Evolutionary conservation across 805 yeast species (phyloP).

Genomic region (Yamadazyma akitaensis): DNA sequence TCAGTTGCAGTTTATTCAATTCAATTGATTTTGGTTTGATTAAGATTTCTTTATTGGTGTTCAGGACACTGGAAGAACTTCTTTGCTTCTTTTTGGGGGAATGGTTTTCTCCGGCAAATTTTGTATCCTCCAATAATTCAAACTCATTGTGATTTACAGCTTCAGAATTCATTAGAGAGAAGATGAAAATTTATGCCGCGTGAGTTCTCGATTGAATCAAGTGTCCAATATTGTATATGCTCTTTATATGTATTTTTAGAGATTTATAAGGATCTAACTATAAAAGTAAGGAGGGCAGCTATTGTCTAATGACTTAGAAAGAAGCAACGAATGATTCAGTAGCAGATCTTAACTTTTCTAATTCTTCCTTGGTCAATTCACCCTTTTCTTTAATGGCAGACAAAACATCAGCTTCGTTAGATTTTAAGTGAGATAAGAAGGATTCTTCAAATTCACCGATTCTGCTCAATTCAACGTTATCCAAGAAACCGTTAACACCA

Average conservation of each 20-base stretch:
- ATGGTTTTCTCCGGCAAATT: no score
- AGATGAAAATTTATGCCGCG: neutral
- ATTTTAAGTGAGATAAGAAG: conserved; percentile 87
- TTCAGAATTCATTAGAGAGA: no score
- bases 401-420: conserved; percentile 83
- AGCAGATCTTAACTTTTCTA: conserved; percentile 84
- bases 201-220: no score
- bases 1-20: no score
- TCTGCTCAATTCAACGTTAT: conserved; percentile 76
- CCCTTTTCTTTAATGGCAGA: conserved; percentile 85
- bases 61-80: no score
- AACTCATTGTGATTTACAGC: no score
- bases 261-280: conserved; percentile 7
- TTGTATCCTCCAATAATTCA: no score
- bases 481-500: conserved; percentile 99
- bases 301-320: conserved; percentile 43
- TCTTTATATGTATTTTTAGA: conserved; percentile 8
- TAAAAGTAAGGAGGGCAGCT: neutral
- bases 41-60: no score
- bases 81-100: no score
- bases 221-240: neutral
- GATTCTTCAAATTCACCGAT: conserved; percentile 88
- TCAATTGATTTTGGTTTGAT: no score
- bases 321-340: conserved; percentile 92
- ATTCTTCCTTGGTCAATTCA: conserved; percentile 81